Evolutionary conservation across 352 stramenopile species (phyloP), one percentile per base, ranked within the genome.

Genomic region (Thraustotheca clavata): DNA sequence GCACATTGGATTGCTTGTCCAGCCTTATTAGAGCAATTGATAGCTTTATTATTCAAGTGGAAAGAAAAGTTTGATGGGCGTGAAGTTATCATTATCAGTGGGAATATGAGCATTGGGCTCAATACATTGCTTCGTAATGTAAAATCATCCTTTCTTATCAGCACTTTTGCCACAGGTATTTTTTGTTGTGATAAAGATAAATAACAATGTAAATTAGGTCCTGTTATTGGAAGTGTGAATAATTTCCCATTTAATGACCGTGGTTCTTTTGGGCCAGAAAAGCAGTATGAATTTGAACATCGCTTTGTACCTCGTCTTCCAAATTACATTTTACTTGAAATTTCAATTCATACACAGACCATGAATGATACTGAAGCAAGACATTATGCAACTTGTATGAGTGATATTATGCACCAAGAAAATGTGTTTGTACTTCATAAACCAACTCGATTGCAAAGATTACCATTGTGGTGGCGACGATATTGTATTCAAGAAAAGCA

Each of bases 1-100:
- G 80, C 89, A 54, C 83, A 91, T 49, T 91, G 80, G 80, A 67
- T 89, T 6, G 76, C 69, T 9, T 91, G 83, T 36, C 79, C 76
- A 4, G 69, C 75, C 0, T 80, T 89, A 46, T 62, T 91, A 0
- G 80, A 89, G 65, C 79, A 89, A 66, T 69, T 91, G 2, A 46
- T 91, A 9, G 67, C 77, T 26, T 50, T 91, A 3, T 54, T 91
- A 14, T 91, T 91, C 43, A 75, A 77, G 9, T 91, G 83, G 83
- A 91, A 91, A 35, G 67, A 77, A 8, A 89, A 89, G 59, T 72
- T 73, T 20, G 74, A 72, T 29, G 83, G 83, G 1, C 80, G 83
- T 16, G 83, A 91, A 40, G 70, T 87, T 6, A 61, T 89, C 11
- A 52, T 91, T 11, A 69, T 91, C n/a, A 89, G 79, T 39, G 83